Evolutionary conservation across 2,329 filamentous ascomycete species (phyloP), one percentile per base, ranked within the genome.

Genomic region (Raffaelea albimanens): DNA sequence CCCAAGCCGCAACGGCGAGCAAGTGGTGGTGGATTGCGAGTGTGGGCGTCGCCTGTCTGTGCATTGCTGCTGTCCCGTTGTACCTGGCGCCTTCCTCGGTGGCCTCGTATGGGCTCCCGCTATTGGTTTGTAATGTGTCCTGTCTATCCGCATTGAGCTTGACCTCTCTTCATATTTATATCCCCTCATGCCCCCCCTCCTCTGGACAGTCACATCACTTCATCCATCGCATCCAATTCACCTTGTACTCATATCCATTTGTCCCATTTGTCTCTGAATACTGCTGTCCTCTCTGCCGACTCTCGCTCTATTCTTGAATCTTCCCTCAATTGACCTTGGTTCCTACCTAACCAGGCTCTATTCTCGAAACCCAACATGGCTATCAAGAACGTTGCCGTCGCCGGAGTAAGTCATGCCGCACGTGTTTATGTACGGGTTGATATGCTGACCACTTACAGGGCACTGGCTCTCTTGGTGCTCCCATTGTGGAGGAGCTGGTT

Each of bases 331-430:
- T 33, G 23, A 43, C 25, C 3, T 14, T 16, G 9, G 31, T 34
- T 34, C n/a, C n/a, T n/a, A n/a, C n/a, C n/a, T n/a, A 29, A 29
- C 25, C 25, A 29, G 13, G 25, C 25, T 7, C 45, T 49, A 23
- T 16, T 25, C 5, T 38, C 44, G 18, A 16, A 8, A 18, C 21
- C 40, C 38, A 52, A 8, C 29, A 59, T 59, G 58, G 50, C 61
- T 3, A 61, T 65, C 48, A 59, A 60, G 47, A 63, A 59, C 34
- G 62, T 66, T 11, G 59, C 59, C 5, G 57, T 66, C 36, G 57
- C 64, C 21, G 64, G 64, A n/a, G 64, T 66, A 59, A 48, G 62
- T 55, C 14, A n/a, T 5, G 25, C 25, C 25, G 13, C 25, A 29
- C 25, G 7, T 7, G 13, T 29, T 29, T 29, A 13, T 3, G 2